phyloP scores from a whole-genome alignment of 2,329 filamentous ascomycete species.

The Ceratocystis variospora region DNA sequence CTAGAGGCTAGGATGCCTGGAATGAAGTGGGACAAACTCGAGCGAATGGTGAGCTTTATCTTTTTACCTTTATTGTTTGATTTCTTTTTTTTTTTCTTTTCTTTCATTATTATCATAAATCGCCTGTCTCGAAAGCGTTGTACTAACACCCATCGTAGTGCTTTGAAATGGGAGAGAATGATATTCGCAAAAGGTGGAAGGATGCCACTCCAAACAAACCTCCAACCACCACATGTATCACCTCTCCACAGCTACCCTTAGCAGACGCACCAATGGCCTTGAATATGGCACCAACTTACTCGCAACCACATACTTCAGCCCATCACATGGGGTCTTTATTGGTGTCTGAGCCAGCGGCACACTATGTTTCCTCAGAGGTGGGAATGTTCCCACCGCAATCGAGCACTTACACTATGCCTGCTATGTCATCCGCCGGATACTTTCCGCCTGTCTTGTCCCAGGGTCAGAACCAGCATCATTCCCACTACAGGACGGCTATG shows the following conservation, averaged over 20 bases:
- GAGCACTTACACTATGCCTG: slow-evolving; percentile 8
- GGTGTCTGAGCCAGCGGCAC: slow-evolving; percentile 4
- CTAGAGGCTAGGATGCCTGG: slow-evolving; percentile 54
- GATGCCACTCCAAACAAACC: slow-evolving; percentile 7
- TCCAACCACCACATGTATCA: not conserved
- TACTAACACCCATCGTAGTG: slow-evolving; percentile 15
- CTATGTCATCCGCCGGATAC: not conserved
- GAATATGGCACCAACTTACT: slow-evolving; percentile 19
- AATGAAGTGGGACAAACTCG: slow-evolving; percentile 67
- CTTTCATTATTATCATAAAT: not conserved
- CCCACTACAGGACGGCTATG: not conserved
- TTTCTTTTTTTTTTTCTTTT: not conserved
- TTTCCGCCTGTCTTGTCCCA: not conserved
- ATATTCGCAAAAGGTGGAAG: slow-evolving; percentile 16
- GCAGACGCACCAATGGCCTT: not conserved
- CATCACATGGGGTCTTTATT: slow-evolving; percentile 20
- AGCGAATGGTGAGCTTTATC: slow-evolving; percentile 40
- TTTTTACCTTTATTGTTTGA: not conserved
- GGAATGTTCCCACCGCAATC: slow-evolving; percentile 5
- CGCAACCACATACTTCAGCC: slow-evolving; percentile 23
- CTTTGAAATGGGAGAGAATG: slow-evolving; percentile 18
- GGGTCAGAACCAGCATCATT: not conserved
- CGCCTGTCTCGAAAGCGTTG: no score
- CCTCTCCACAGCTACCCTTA: not conserved
- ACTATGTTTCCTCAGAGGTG: not conserved